Base-by-base conservation (phyloP, 1,139 yeast species). In the Magnusiomyces suaveolens region DNA sequence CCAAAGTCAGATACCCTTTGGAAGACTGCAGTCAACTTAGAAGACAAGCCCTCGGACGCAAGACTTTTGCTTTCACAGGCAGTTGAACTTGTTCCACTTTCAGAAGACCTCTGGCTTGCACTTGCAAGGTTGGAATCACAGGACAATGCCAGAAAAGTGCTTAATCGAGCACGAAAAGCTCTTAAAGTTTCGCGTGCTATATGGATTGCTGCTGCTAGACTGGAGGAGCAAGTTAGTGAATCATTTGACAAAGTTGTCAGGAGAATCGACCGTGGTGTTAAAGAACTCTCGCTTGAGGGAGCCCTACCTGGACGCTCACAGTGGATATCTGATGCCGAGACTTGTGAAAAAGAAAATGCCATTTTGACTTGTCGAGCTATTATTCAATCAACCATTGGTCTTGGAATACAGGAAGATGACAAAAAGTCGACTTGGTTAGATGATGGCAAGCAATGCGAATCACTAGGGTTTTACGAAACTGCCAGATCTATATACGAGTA, bases 201-300 rank as follows among this genome's bases (percentile, higher is more conserved):
- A 1, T 87, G 95, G 94, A 69, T 87, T 1, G 75, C 83, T 0
- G 90, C 89, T 1, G 77, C 82, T 1, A 78, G 82, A 57, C 66
- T 88, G 18, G 95, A 88, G 67, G 95, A 87, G 63, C 73, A 77
- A 52, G 65, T 66, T 0, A 68, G 75, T 1, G 71, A 67, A 6
- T 70, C 72, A 25, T 76, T 76, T 54, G 62, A 77, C 1, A 77
- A 76, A 57, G 71, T 82, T 25, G 66, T 62, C 6, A 73, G 70
- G 55, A 62, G 83, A 48, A 64, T 87, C 52, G 70, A 67, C 8
- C 79, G 79, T 58, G 90, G 86, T 3, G 70, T 81, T 23, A 69
- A 74, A 43, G 79, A 80, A 50, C 66, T 74, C 29, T 66, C 66
- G 10, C 61, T 60, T 0, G 62, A 66, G 25, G 66, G 67, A 1